These are phyloP conservation scores for Fraxinus paxiana DNA, from an alignment of 305 asterid genomes.

Conservation along the genomic window DNA sequence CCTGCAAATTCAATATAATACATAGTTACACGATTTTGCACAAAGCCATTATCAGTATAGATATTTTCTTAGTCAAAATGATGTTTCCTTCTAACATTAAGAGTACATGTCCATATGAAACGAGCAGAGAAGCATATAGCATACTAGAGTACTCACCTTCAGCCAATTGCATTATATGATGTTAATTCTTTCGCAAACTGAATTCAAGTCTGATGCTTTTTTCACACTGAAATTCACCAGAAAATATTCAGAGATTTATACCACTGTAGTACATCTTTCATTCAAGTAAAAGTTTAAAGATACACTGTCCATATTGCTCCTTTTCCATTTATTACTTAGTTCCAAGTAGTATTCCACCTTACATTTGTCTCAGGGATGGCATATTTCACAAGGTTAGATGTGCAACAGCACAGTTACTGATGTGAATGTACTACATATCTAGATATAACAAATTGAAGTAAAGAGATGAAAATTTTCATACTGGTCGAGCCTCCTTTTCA, in stretches of 20 bases:
- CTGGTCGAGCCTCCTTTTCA: neutral
- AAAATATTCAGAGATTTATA: slow-evolving; percentile 2
- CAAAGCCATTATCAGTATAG: neutral
- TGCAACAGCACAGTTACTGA: neutral
- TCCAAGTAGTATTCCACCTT: neutral
- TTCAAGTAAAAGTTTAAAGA: neutral
- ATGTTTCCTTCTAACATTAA: neutral
- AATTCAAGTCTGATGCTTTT: slow-evolving; percentile 50
- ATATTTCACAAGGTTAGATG: neutral
- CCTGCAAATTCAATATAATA: slow-evolving; percentile 18
- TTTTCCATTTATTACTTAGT: neutral
- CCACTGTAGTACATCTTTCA: neutral
- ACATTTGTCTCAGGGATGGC: neutral
- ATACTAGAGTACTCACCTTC: slow-evolving; percentile 26
- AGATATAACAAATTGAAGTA: neutral
- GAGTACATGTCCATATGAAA: neutral
- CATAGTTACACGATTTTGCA: neutral
- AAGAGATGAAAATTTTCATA: neutral
- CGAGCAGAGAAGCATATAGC: neutral
- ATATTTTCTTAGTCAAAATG: neutral
- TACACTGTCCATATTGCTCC: neutral
- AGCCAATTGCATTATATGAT: slow-evolving; percentile 33
- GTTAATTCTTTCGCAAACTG: slow-evolving; percentile 47
- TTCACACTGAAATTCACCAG: slow-evolving; percentile 49
- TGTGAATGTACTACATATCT: neutral